Base-by-base conservation (phyloP, 306 rosid genomes). In the Quercus variabilis region DNA sequence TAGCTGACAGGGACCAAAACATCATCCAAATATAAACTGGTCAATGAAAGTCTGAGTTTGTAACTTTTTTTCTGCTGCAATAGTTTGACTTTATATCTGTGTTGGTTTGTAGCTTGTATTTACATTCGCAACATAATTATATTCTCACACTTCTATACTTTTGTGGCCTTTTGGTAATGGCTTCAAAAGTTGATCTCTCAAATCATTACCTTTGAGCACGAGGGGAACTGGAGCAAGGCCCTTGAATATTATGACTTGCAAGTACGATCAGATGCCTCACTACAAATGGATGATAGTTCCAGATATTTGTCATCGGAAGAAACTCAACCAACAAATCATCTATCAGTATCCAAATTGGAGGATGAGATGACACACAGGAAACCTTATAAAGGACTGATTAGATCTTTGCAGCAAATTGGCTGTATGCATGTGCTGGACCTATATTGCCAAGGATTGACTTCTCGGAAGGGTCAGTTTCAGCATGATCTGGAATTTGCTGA, bases 171-270 rank as follows among this genome's bases (percentile, higher is more conserved):
- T 83, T 84, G 81, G 56, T 87, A 90, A 59, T 86, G 78, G 79
- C 46, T 85, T 74, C 75, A 17, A 77, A 79, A 94, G 98, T 73
- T 92, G 82, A 81, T 83, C 69, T 91, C 98, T 60, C 98, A 94
- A 94, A 89, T 87, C 76, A 91, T 86, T 78, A 92, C 91, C 55
- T 87, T 86, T 38, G 97, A 94, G 94, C 98, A 92, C 21, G 97
- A 94, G 86, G 98, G 97, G 87, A 91, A 91, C 74, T 94, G 98
- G 97, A 92, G 97, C 77, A 92, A 92, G 93, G 98, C 98, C 82
- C 97, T 94, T 52, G 97, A 94, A 87, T 91, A 87, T 75, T 94
- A 90, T 85, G 97, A 94, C 82, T 83, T 94, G 88, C 98, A 89
- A 89, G 93, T 87, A 71, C 90, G 92, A 55, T 89, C 97, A 6